Base-by-base conservation (phyloP, 106 monocot genomes). In the Hemerocallis citrina region DNA sequence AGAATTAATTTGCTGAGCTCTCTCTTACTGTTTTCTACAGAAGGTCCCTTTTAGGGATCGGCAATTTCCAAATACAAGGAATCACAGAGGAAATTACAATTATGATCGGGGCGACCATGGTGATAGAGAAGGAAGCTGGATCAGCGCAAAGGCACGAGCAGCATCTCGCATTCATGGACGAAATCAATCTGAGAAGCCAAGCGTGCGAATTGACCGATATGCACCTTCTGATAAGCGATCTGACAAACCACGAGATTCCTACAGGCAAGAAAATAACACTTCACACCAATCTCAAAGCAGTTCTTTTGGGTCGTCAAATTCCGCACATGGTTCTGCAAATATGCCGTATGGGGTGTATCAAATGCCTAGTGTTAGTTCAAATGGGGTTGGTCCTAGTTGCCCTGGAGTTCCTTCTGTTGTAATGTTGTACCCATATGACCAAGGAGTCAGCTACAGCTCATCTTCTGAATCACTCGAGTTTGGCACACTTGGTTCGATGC, bases 91-190 rank as follows among this genome's bases (percentile, higher is more conserved):
- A 6, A 66, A 63, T 36, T 73, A 79, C 46, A 69, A 60, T 44
- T 34, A 61, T 57, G 79, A 76, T 44, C 54, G 72, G 20, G 31
- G 43, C 48, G 82, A 87, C 35, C 67, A 69, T 28, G 39, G 22
- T 23, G 72, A 76, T 40, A 87, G 75, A 75, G 82, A 82, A 73
- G 82, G 69, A 49, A 79, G 69, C 37, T 82, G 79, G 93, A 72
- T 79, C 37, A 77, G n/a, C 14, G 52, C 79, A 21, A 88, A 88
- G 59, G 67, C 74, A 35, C 54, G 79, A 61, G 55, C 66, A 36
- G 33, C 57, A 34, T 63, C 36, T 15, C 76, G 79, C 24, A 71
- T 34, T 59, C 76, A 71, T 52, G 70, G 64, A 1, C 74, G 80
- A 37, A 64, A 31, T 17, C 73, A 73, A 30, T 8, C 69, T 38